Base-by-base conservation (phyloP, 208 protist species). In the Chromosphaera perkinsii region DNA sequence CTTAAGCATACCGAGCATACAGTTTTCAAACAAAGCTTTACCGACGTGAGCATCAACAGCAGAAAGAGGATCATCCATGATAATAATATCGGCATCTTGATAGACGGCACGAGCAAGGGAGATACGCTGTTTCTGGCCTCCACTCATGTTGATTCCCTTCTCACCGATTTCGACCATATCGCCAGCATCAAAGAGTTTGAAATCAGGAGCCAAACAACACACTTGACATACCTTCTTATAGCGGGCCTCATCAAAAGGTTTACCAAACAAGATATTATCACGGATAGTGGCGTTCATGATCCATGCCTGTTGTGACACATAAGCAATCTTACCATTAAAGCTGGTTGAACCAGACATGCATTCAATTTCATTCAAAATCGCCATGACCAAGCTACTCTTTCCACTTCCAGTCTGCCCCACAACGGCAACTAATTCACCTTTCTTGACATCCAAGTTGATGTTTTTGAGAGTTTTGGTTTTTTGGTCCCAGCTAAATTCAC, bases 31-130 rank as follows among this genome's bases (percentile, higher is more conserved):
- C 31, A 89, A 59, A 45, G 70, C 56, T 27, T 72, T 71, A 29
- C 55, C 74, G 36, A 93, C 84, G 43, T 92, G 75, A 31, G 82
- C 83, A 78, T 96, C 92, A 1, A 96, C 83, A n/a, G 91, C 88
- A 20, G 76, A 84, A 22, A 96, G 84, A 33, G 92, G 79, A 64
- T 94, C 89, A 61, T 96, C 92, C 1, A 95, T 56, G 37, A 70
- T 77, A 56, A 81, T 82, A 2, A 83, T 59, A 22, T 88, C 78
- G 1, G 45, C 24, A 51, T 84, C 33, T 9, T 54, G n/a, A 65
- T 88, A 88, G 12, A 86, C 45, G 2, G 82, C 80, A 32, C 86
- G 54, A 14, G 84, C 84, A 17, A 90, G 67, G 2, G 76, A 64
- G 20, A 91, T 51, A 32, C 86, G 80, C 43, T 72, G 43, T 26